Percentiles rank a stretch among this genome's conserved stretches.
Conservation (phyloP, 2,329 filamentous ascomycete species). For the Sporothrix brasiliensis region DNA sequence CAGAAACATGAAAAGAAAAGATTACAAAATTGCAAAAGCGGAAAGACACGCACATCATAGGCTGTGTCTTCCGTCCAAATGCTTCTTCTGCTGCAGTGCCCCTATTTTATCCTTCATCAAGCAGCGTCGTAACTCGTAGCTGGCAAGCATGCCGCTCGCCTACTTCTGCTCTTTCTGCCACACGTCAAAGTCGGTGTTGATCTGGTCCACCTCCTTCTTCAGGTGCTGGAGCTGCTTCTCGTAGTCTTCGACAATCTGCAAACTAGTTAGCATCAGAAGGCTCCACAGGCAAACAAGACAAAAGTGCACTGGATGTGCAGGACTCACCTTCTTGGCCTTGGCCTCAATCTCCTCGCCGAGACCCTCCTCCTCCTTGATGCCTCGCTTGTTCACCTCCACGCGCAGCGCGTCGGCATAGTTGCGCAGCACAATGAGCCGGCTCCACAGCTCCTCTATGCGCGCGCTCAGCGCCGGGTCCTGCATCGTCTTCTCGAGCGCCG, state of each 20-base stretch:
- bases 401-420: constrained; percentile 73
- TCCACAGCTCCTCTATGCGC: constrained; percentile 83
- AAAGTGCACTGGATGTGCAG: not conserved
- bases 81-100: not conserved
- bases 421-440: constrained; percentile 72
- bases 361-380: constrained; percentile 57
- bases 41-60: not conserved
- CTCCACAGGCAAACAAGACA: not conserved
- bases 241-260: constrained; percentile 76
- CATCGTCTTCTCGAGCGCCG: constrained; percentile 67
- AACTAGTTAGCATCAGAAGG: constrained; percentile 32
- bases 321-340: constrained; percentile 72
- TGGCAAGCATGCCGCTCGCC: not conserved
- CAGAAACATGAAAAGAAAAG: not conserved
- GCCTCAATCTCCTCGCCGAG: constrained; percentile 71
- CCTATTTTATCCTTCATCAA: not conserved
- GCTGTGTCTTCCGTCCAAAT: not conserved
- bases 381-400: constrained; percentile 71
- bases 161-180: constrained; percentile 55
- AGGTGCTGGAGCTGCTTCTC: constrained; percentile 78
- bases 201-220: constrained; percentile 69
- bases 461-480: constrained; percentile 75
- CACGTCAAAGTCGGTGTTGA: constrained; percentile 59
- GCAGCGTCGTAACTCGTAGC: not conserved
- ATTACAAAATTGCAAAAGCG: not conserved